Evolutionary conservation across 1,139 yeast genomes (phyloP).

Genomic region (Entelexis sorbosivorans): DNA sequence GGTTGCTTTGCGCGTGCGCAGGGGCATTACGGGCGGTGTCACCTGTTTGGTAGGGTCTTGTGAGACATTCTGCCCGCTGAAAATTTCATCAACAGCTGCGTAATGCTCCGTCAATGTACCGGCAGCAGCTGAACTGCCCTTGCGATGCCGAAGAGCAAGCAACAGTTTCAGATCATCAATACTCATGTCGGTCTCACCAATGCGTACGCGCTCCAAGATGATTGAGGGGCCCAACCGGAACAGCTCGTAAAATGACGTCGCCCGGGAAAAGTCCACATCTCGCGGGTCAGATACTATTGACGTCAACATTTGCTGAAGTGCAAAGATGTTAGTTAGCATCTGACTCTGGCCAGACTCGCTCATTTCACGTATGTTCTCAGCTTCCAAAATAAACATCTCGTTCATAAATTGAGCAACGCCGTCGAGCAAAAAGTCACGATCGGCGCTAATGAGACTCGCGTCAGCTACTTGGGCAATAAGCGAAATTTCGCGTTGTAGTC

Average conservation of each 20-base stretch:
- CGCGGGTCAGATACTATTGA: conserved; percentile 49
- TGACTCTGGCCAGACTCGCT: conserved; percentile 59
- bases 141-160: conserved; percentile 21
- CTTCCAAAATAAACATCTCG: conserved; percentile 48
- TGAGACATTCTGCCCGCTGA: neutral
- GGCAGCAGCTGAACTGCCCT: conserved; percentile 15
- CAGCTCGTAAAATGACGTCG: conserved; percentile 47
- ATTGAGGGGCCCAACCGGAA: conserved; percentile 21
- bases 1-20: neutral
- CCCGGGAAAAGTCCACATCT: conserved; percentile 46
- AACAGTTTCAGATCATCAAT: conserved; percentile 18
- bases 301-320: conserved; percentile 65
- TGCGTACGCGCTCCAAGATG: conserved; percentile 27
- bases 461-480: conserved; percentile 25
- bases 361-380: conserved; percentile 44
- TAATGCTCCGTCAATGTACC: conserved; percentile 17
- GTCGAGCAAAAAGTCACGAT: conserved; percentile 29
- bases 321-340: conserved; percentile 55
- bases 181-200: conserved; percentile 19
- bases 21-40: neutral
- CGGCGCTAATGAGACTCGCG: conserved; percentile 28
- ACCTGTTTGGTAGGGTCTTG: neutral
- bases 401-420: conserved; percentile 55
- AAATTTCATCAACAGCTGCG: conserved; percentile 14
- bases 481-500: conserved; percentile 46